Percentiles rank a stretch among this genome's conserved stretches.
phyloP scores from a whole-genome alignment of 352 stramenopile genomes.

The Phytophthora meadii region DNA sequence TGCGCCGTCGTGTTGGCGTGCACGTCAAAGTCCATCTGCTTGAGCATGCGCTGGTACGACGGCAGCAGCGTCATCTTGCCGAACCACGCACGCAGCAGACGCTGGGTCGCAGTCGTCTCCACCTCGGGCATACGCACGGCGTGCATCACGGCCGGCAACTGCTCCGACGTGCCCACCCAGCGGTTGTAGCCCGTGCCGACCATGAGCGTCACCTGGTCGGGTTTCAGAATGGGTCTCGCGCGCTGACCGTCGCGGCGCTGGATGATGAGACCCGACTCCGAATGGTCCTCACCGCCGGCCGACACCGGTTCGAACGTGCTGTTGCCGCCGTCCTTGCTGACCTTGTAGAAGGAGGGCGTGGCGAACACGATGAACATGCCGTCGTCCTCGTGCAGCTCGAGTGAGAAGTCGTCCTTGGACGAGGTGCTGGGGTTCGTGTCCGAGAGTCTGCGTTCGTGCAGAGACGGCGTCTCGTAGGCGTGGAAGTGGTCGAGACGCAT shows the following conservation, averaged over 20 bases:
- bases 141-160: conserved; percentile 62
- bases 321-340: conserved; percentile 35
- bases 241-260: conserved; percentile 45
- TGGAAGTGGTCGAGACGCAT: conserved; percentile 73
- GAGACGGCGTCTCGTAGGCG: conserved; percentile 50
- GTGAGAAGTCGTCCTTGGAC: conserved; percentile 43
- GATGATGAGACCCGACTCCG: conserved; percentile 64
- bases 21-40: conserved; percentile 54
- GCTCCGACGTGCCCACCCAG: conserved; percentile 56
- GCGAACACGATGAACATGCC: conserved; percentile 68
- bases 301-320: conserved; percentile 34
- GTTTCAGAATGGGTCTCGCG: conserved; percentile 59
- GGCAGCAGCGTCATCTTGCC: conserved; percentile 73
- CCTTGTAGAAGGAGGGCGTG: conserved; percentile 62
- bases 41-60: conserved; percentile 60
- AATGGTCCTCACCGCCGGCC: conserved; percentile 31
- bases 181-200: conserved; percentile 61
- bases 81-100: conserved; percentile 58
- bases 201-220: conserved; percentile 66
- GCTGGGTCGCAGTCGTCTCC: conserved; percentile 35
- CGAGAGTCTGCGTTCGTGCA: conserved; percentile 24
- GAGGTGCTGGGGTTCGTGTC: conserved; percentile 5
- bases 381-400: conserved; percentile 66
- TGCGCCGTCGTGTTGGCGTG: conserved; percentile 45
- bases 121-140: conserved; percentile 61